Evolutionary conservation across 306 rosid genomes (phyloP).

Genomic region (Ammopiptanthus mongolicus): DNA sequence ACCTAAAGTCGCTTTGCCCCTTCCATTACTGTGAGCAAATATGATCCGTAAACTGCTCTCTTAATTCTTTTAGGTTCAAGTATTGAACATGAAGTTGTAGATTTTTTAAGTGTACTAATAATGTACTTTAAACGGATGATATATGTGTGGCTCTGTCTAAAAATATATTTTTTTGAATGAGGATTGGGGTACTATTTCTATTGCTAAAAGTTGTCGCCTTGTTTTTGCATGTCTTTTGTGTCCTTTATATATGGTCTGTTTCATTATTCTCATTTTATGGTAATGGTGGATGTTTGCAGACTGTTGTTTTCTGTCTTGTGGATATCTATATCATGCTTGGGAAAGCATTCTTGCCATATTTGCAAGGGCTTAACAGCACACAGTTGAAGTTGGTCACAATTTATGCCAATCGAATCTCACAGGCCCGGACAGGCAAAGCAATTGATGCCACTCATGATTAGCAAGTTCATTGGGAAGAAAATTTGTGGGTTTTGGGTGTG

Average conservation of each 20-base stretch:
- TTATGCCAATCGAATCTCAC: slow-evolving; percentile 95
- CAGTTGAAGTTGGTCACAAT: slow-evolving; percentile 93
- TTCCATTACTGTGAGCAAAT: neutral
- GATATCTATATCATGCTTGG: slow-evolving; percentile 98
- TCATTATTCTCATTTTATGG: slow-evolving; percentile 20
- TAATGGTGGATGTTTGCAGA: slow-evolving; percentile 56
- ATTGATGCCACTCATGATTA: slow-evolving; percentile 60
- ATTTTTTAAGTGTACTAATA: no score
- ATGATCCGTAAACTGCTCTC: neutral
- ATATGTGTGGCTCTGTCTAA: no score
- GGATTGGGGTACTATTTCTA: no score
- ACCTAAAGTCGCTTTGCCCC: neutral
- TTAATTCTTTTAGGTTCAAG: neutral
- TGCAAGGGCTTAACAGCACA: slow-evolving; percentile 92
- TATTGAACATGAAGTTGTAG: neutral
- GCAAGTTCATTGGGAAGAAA: slow-evolving; percentile 26
- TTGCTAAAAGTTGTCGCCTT: neutral
- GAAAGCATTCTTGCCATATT: slow-evolving; percentile 86
- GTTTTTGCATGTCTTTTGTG: neutral
- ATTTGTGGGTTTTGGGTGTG: slow-evolving; percentile 36
- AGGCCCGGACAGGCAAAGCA: slow-evolving; percentile 78
- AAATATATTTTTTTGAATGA: no score
- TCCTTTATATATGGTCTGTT: neutral
- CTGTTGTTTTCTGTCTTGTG: slow-evolving; percentile 97
- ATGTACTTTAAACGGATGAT: no score